phyloP scores from a whole-genome alignment of 1,139 yeast genomes.

The Yarrowia galli region DNA sequence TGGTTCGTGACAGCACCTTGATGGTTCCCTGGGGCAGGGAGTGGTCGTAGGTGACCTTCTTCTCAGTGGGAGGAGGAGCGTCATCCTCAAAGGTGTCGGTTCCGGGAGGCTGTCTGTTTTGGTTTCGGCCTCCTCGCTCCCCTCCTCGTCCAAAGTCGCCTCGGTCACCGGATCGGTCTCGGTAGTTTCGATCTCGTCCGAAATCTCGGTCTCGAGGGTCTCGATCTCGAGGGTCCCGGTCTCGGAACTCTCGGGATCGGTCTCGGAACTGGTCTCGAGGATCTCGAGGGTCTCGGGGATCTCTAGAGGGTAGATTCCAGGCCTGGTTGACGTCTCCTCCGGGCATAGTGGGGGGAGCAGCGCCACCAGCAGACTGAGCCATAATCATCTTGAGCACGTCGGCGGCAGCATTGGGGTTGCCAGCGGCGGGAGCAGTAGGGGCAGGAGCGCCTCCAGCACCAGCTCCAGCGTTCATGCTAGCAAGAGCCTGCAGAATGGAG shows the following conservation, averaged over 20 bases:
- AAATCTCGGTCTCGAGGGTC: constrained; percentile 35
- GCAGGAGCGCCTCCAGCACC: constrained; percentile 44
- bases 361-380: constrained; percentile 38
- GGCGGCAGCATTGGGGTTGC: constrained; percentile 41
- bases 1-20: constrained; percentile 85
- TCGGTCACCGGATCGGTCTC: constrained; percentile 40
- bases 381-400: constrained; percentile 40
- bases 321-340: constrained; percentile 28
- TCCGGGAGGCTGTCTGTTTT: constrained; percentile 59
- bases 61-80: constrained; percentile 69
- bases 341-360: constrained; percentile 25
- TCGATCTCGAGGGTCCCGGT: constrained; percentile 36
- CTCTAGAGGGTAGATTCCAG: constrained; percentile 32
- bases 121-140: constrained; percentile 40
- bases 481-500: constrained; percentile 53
- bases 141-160: constrained; percentile 43
- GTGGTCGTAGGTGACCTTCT: constrained; percentile 72
- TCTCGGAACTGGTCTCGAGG: constrained; percentile 26
- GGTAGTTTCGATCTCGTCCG: constrained; percentile 43
- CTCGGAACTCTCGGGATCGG: constrained; percentile 44
- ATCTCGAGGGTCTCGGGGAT: constrained; percentile 22
- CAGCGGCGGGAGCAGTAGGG: constrained; percentile 45
- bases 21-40: constrained; percentile 79
- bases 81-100: constrained; percentile 42
- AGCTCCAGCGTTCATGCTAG: constrained; percentile 50